Conservation (phyloP, 176 grass and related monocot genomes). For the Thalia dealbata region DNA sequence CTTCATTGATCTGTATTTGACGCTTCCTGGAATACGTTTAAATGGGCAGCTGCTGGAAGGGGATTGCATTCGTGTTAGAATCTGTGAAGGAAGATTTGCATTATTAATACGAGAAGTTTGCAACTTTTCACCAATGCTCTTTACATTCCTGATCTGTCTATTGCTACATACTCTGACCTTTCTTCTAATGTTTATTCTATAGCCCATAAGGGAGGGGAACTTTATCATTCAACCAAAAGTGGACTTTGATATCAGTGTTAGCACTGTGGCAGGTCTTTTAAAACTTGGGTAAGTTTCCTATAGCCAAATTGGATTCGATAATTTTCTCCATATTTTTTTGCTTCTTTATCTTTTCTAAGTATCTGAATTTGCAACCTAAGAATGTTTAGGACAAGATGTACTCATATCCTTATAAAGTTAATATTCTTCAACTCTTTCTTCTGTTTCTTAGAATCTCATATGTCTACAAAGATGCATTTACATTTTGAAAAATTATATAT, state of each 20-base stretch:
- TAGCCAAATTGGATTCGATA: not conserved
- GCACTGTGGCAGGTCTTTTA: slow-evolving; percentile 91
- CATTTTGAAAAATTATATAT: too few species aligned
- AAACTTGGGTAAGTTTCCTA: slow-evolving; percentile 73
- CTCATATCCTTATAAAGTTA: not conserved
- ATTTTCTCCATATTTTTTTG: not conserved
- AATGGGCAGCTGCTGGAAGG: slow-evolving; percentile 71
- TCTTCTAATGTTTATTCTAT: slow-evolving; percentile 22
- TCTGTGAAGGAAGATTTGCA: slow-evolving; percentile 99
- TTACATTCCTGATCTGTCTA: slow-evolving; percentile 15
- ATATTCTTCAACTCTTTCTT: not conserved
- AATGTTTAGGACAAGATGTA: not conserved
- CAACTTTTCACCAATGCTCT: slow-evolving; percentile 20
- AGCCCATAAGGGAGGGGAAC: slow-evolving; percentile 94
- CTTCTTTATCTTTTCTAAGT: not conserved
- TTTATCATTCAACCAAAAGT: slow-evolving; percentile 99
- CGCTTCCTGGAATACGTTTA: slow-evolving; percentile 59
- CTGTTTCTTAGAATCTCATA: not conserved
- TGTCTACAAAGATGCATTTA: not conserved
- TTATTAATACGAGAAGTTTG: slow-evolving; percentile 88
- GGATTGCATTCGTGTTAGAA: slow-evolving; percentile 95
- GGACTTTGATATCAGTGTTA: slow-evolving; percentile 98
- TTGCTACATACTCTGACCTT: slow-evolving; percentile 22
- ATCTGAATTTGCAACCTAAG: not conserved
- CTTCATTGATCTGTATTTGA: slow-evolving; percentile 90